Conservation (phyloP, 2,329 filamentous ascomycete genomes). For the Aureobasidium sp. region DNA sequence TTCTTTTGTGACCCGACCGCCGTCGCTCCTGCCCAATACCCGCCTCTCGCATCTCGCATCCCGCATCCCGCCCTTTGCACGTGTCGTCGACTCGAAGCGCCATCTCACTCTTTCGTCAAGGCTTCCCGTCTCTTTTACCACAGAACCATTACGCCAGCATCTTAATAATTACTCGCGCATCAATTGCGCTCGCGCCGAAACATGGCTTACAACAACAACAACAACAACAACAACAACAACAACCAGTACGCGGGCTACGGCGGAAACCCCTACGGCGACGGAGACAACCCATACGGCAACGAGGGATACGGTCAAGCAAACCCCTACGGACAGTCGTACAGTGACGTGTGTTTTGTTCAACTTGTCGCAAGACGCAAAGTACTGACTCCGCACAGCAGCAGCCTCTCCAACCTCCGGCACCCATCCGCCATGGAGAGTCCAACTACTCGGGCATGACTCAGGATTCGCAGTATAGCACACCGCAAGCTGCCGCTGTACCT, state of each 20-base stretch:
- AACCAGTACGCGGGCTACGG: slow-evolving; percentile 49
- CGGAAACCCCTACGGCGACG: slow-evolving; percentile 53
- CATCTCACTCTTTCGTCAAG: neutral
- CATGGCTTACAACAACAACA: slow-evolving; percentile 46
- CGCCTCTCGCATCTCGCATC: neutral
- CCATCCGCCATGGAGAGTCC: slow-evolving; percentile 30
- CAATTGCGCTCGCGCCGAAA: slow-evolving; percentile 11
- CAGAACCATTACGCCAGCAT: neutral
- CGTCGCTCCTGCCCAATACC: slow-evolving; percentile 6
- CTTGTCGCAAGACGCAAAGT: neutral
- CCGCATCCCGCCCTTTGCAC: neutral
- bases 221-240: slow-evolving; percentile 30
- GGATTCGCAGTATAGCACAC: slow-evolving; percentile 25
- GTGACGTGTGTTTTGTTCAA: neutral
- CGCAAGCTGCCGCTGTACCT: slow-evolving; percentile 8
- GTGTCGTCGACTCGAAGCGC: slow-evolving; percentile 3
- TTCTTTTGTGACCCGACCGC: slow-evolving; percentile 5
- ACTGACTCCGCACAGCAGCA: neutral
- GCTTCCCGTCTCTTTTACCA: neutral
- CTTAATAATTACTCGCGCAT: slow-evolving; percentile 11
- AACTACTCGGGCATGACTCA: slow-evolving; percentile 24
- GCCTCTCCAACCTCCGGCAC: slow-evolving; percentile 20
- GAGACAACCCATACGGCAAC: slow-evolving; percentile 48
- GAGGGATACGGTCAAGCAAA: slow-evolving; percentile 25
- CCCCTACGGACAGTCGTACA: slow-evolving; percentile 21